These are phyloP conservation scores for Firmiana major DNA, from an alignment of 345 rosid genomes.

Conservation along the genomic window DNA sequence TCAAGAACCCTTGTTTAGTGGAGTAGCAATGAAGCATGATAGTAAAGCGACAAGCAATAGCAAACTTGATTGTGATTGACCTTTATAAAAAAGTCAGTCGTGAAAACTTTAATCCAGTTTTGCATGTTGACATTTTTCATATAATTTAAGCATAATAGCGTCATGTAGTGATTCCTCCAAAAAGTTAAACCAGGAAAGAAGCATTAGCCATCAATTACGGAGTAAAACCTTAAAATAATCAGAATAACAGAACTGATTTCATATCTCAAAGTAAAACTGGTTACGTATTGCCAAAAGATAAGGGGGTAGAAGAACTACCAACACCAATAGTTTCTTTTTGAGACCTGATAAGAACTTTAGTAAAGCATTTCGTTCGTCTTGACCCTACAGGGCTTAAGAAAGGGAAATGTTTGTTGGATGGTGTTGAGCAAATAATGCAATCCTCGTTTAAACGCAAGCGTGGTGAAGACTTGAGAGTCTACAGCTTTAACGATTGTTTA, in stretches of 20 bases:
- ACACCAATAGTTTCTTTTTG: neutral
- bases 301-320: neutral
- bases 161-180: neutral
- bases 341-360: slow-evolving; percentile 18
- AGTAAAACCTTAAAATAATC: neutral
- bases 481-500: neutral
- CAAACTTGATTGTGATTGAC: neutral
- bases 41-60: neutral
- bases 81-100: neutral
- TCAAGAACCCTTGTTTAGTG: slow-evolving; percentile 32
- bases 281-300: neutral
- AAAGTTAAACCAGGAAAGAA: neutral
- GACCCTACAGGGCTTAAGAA: slow-evolving; percentile 8
- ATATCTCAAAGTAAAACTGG: neutral
- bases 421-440: slow-evolving; percentile 24
- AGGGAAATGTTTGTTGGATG: slow-evolving; percentile 22
- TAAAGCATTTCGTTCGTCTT: neutral
- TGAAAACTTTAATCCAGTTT: neutral
- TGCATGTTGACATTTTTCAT: neutral
- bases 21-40: slow-evolving; percentile 44
- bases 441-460: neutral
- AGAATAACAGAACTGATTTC: neutral
- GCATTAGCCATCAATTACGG: neutral
- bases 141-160: neutral
- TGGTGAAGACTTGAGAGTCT: neutral